Base-by-base conservation (phyloP, 495 filamentous ascomycete species). In the Melanomma pulvis-pyrius region DNA sequence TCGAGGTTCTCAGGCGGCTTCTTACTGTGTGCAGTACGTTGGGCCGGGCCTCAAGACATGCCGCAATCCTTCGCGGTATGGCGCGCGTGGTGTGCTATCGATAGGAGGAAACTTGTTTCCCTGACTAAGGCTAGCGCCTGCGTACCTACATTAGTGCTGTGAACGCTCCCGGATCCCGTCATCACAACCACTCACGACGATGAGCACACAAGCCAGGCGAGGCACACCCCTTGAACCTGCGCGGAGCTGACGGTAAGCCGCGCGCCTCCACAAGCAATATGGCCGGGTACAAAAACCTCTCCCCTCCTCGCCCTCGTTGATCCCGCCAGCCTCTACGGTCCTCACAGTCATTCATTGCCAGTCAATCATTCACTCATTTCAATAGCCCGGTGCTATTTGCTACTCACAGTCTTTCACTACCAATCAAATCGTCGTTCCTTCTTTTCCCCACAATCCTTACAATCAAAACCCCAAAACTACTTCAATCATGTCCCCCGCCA, bases 81-180 rank as follows among this genome's bases (percentile, higher is more conserved):
- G 39, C 39, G 17, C 39, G 39, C 39, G 13, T 44, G 39, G 8
- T 44, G 39, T n/a, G 8, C 9, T 44, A 44, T 44, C 39, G 39
- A 44, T 44, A 44, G 39, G 39, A 44, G n/a, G 39, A 44, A 44
- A 44, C 39, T 44, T 51, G 48, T 51, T 51, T 51, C 48, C 19
- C 6, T 26, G 19, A 26, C 48, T 24, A 51, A 51, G 26, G 19
- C 48, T 7, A 26, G 22, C 48, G 6, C 48, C 48, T 51, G 6
- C 48, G 48, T 51, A 51, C 48, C 48, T 51, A 29, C 48, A 29
- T 51, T 51, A 51, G 48, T 19, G 48, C 26, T 26, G 19, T 29
- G 26, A 51, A 3, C 19, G 11, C n/a, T 51, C 48, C 48, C 48
- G 26, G 48, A 29, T 44, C 9, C 39, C 22, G 48, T 24, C 6